Conservation (phyloP, 495 filamentous ascomycete genomes). For the Neurospora hispaniola region DNA sequence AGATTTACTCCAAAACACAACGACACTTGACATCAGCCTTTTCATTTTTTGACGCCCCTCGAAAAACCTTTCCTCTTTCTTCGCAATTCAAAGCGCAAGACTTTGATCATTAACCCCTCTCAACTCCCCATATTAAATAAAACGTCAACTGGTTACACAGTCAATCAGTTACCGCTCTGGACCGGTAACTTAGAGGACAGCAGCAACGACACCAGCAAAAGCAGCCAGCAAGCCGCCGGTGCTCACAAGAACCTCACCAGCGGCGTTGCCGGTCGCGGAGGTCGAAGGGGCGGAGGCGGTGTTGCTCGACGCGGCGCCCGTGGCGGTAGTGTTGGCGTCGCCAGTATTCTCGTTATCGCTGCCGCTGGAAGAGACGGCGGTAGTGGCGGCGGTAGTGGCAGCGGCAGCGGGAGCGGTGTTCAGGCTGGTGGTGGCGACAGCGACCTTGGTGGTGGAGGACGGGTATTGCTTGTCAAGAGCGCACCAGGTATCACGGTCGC, state of each 20-base stretch:
- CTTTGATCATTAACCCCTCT: neutral
- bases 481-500: slow-evolving; percentile 33
- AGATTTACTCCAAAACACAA: neutral
- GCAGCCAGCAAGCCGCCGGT: slow-evolving; percentile 21
- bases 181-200: slow-evolving; percentile 18
- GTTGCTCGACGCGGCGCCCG: slow-evolving; percentile 9
- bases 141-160: neutral
- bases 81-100: neutral
- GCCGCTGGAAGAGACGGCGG: slow-evolving; percentile 3
- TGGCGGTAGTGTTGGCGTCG: slow-evolving; percentile 6
- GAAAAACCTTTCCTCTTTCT: neutral
- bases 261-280: slow-evolving; percentile 21
- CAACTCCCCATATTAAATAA: neutral
- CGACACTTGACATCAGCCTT: neutral
- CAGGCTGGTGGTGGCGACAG: neutral
- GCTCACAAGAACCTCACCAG: slow-evolving; percentile 20
- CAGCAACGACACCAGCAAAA: slow-evolving; percentile 25
- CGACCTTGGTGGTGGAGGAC: slow-evolving; percentile 11
- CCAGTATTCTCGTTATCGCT: slow-evolving; percentile 6
- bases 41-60: neutral
- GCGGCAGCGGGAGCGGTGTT: slow-evolving; percentile 2
- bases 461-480: slow-evolving; percentile 26
- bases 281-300: slow-evolving; percentile 7
- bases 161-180: neutral
- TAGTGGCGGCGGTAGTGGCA: neutral